Base-by-base conservation (phyloP, 768 basidiomycete species). In the Tremella mesenterica region DNA sequence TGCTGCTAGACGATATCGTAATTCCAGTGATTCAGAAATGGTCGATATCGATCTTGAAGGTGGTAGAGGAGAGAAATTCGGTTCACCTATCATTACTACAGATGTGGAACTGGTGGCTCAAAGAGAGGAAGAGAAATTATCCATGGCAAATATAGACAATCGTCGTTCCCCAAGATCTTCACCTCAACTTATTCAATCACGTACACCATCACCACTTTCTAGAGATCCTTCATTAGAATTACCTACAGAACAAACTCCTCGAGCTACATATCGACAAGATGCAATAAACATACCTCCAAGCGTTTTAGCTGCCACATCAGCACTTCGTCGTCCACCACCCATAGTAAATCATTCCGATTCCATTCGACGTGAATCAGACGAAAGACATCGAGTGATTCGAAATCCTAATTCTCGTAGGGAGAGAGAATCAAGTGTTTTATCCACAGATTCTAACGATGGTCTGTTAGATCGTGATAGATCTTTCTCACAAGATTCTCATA, bases 11-110 rank as follows among this genome's bases (percentile, higher is more conserved):
- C 31, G 56, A 29, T 56, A 44, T 26, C 26, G 25, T 10, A 9
- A 44, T 21, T 31, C 54, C 26, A 23, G 6, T 16, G 64, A 65
- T 5, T 38, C 51, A 3, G 71, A 60, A 26, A 72, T 74, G 73
- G 72, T 70, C 16, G 70, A 73, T 53, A 70, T 73, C 52, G 73
- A 75, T 48, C 63, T 75, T 25, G 73, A 75, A 56, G 68, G 68
- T 23, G 73, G 73, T n/a, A 50, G 58, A 25, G 51, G 48, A 1
- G 67, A 67, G 25, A 52, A 52, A 18, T 72, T 73, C 25, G 71
- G 72, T 3, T 63, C 64, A 8, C 58, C 59, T 1, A 52, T 36
- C 23, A 53, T 56, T 48, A 45, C 50, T 3, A 43, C 26, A 7
- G 52, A 56, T 8, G 60, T 55, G 0, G 65, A 70, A 12, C 53